A percentile compares a stretch with the other conserved stretches of the same genome.
phyloP scores from a whole-genome alignment of 306 rosid genomes.

The Lathyrus oleraceus region DNA sequence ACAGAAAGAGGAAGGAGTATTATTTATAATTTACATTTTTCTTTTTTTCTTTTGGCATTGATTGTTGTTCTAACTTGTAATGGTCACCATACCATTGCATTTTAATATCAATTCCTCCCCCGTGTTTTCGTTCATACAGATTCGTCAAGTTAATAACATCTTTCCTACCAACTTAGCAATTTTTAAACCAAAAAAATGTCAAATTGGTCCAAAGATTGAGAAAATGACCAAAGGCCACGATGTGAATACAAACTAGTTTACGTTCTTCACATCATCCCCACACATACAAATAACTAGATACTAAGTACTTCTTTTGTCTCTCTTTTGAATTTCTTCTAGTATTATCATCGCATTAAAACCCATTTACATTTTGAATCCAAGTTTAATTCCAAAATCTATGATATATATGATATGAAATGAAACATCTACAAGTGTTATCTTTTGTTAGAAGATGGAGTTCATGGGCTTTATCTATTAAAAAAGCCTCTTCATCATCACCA shows the following conservation, averaged over 20 bases:
- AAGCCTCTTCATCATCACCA: slow-evolving; percentile 60
- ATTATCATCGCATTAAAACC: too few species aligned
- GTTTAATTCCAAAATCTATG: not conserved
- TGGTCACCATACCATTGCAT: too few species aligned
- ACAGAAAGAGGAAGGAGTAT: too few species aligned
- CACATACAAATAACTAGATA: too few species aligned
- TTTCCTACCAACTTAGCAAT: not conserved
- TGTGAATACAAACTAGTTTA: not conserved
- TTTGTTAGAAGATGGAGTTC: slow-evolving; percentile 41
- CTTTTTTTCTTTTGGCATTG: too few species aligned
- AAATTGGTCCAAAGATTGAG: not conserved
- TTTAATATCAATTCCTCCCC: too few species aligned
- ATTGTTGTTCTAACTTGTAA: too few species aligned
- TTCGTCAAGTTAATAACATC: not conserved
- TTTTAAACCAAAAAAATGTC: too few species aligned
- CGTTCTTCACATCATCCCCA: not conserved
- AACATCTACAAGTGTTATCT: slow-evolving; percentile 13
- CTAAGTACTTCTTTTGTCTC: too few species aligned
- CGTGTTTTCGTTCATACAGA: not conserved
- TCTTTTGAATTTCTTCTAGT: too few species aligned
- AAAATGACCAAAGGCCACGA: not conserved
- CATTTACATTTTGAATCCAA: not conserved
- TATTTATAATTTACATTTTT: too few species aligned
- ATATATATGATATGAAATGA: slow-evolving; percentile 26
- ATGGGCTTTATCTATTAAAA: slow-evolving; percentile 56